Conservation (phyloP, 768 basidiomycete species). For the Termitomyces sp. region DNA sequence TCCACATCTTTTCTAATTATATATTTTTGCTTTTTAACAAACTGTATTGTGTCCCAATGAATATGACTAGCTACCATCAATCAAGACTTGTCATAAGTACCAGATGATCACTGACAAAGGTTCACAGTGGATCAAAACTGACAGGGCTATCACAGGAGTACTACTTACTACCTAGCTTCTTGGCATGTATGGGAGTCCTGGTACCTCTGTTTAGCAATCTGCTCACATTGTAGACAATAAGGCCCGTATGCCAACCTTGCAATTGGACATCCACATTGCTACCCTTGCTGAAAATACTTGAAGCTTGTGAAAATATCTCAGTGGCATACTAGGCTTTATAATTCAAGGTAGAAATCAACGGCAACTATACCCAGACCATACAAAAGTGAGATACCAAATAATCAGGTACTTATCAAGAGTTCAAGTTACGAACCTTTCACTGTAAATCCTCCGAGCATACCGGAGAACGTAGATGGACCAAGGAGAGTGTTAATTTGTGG, state of each 20-base stretch:
- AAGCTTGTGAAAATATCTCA: not conserved
- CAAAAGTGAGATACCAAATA: not conserved
- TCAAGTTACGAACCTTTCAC: slow-evolving; percentile 29
- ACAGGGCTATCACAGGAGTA: no score
- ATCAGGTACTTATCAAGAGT: not conserved
- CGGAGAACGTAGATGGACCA: slow-evolving; percentile 34
- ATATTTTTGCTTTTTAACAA: no score
- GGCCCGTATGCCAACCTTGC: not conserved
- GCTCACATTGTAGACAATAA: not conserved
- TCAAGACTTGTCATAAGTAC: no score
- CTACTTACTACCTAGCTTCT: no score
- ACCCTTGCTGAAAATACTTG: not conserved
- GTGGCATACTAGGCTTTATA: slow-evolving; percentile 20
- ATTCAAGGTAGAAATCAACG: slow-evolving; percentile 31
- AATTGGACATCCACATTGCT: not conserved
- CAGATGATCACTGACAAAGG: no score
- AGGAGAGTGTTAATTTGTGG: slow-evolving; percentile 35
- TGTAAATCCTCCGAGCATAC: slow-evolving; percentile 24
- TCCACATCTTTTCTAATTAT: no score
- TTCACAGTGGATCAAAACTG: no score
- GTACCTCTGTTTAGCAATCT: not conserved
- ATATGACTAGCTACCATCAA: not conserved
- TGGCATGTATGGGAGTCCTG: not conserved
- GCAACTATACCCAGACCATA: slow-evolving; percentile 18
- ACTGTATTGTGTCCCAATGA: not conserved